Percentiles rank a stretch among this genome's conserved stretches.
phyloP scores from a whole-genome alignment of 768 basidiomycete genomes.

The Agrocybe chaxingu region DNA sequence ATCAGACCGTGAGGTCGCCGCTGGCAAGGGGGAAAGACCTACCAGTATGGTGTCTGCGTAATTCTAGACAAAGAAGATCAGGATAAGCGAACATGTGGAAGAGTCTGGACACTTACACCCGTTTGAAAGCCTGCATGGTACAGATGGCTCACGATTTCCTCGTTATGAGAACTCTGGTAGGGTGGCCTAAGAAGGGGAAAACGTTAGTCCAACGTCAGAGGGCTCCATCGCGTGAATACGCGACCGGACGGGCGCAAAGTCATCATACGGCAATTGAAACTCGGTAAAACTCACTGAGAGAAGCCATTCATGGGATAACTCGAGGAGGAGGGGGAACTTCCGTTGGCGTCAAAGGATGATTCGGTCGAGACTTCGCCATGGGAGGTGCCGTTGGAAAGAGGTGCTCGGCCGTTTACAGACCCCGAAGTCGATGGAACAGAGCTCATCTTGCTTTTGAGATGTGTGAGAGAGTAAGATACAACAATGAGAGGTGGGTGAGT shows the following conservation, averaged over 20 bases:
- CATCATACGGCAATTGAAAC: neutral
- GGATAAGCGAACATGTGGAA: slow-evolving; percentile 4
- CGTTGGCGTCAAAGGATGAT: slow-evolving; percentile 32
- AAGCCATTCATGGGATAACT: slow-evolving; percentile 53
- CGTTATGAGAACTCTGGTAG: slow-evolving; percentile 66
- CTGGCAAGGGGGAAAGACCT: slow-evolving; percentile 24
- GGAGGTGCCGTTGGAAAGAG: slow-evolving; percentile 47
- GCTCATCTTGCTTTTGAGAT: slow-evolving; percentile 25
- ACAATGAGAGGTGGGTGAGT: slow-evolving; percentile 10
- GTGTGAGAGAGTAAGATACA: slow-evolving; percentile 11
- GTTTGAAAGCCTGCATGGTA: slow-evolving; percentile 80
- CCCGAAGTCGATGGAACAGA: slow-evolving; percentile 38
- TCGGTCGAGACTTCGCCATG: slow-evolving; percentile 35
- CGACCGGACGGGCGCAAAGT: slow-evolving; percentile 4
- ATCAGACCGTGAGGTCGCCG: slow-evolving; percentile 2
- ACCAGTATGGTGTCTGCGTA: slow-evolving; percentile 82
- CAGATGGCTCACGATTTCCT: slow-evolving; percentile 74
- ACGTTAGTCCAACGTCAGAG: neutral
- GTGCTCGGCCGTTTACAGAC: slow-evolving; percentile 49
- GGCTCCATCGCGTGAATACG: neutral
- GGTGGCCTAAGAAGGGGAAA: slow-evolving; percentile 33
- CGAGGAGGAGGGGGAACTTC: slow-evolving; percentile 35
- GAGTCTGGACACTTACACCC: slow-evolving; percentile 52
- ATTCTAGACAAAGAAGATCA: slow-evolving; percentile 44
- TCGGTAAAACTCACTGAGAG: slow-evolving; percentile 46